These are phyloP conservation scores for Capsicum baccatum DNA, from an alignment of 257 asterid species.

Conservation along the genomic window DNA sequence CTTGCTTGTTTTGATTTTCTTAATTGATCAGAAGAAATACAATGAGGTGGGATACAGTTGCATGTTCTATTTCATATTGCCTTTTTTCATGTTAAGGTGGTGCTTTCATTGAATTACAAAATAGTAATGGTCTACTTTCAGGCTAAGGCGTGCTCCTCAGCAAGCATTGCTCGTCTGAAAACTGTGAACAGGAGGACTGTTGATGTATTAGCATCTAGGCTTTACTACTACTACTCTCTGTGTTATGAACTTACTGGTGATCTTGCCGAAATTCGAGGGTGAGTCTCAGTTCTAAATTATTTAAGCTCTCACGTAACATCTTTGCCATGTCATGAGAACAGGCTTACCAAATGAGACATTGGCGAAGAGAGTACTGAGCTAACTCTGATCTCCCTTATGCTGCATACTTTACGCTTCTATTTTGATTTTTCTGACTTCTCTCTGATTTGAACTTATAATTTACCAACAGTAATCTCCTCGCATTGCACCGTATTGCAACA, in stretches of 20 bases:
- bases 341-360: neutral
- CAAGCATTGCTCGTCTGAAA: constrained; percentile 82
- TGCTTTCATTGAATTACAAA: constrained; percentile 9
- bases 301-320: neutral
- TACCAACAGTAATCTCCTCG: constrained; percentile 70
- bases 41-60: constrained; percentile 51
- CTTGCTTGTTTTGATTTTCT: constrained; percentile 72
- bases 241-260: constrained; percentile 88
- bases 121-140: constrained; percentile 41
- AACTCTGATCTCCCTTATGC: constrained; percentile 14
- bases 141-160: constrained; percentile 94
- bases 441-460: constrained; percentile 37
- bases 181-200: constrained; percentile 75
- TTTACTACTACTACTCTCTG: constrained; percentile 81
- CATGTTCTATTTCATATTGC: neutral
- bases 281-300: constrained; percentile 32
- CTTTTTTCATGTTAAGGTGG: constrained; percentile 25
- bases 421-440: constrained; percentile 28
- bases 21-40: constrained; percentile 80
- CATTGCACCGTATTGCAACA: constrained; percentile 90
- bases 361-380: neutral
- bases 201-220: constrained; percentile 87
- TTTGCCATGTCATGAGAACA: constrained; percentile 1
- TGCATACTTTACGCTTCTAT: constrained; percentile 12
- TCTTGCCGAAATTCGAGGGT: constrained; percentile 94